Evolutionary conservation across 2,329 filamentous ascomycete genomes (phyloP).

Genomic region (Clarireedia paspali): DNA sequence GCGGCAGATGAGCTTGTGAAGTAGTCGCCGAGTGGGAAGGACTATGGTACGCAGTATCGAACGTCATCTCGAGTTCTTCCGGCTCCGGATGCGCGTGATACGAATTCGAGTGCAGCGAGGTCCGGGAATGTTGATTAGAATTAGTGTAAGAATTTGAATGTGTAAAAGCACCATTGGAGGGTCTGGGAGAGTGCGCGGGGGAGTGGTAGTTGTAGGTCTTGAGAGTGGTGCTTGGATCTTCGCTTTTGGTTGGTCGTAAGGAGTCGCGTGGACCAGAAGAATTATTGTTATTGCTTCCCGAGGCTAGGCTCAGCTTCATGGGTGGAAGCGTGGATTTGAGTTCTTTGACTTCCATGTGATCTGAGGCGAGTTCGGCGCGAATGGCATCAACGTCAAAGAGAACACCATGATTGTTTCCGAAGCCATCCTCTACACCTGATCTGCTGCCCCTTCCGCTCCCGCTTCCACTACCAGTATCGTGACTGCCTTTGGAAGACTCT

Average conservation of each 20-base stretch:
- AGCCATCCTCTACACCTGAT: constrained; percentile 21
- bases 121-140: constrained; percentile 10
- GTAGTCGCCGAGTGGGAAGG: constrained; percentile 15
- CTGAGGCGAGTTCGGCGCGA: constrained; percentile 63
- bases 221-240: constrained; percentile 32
- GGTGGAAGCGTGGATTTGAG: constrained; percentile 83
- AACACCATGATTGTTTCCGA: constrained; percentile 40
- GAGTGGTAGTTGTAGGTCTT: constrained; percentile 11
- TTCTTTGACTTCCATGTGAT: constrained; percentile 59
- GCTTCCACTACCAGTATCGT: background rate
- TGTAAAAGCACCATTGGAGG: constrained; percentile 3
- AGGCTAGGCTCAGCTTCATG: constrained; percentile 64
- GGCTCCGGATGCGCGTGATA: constrained; percentile 17
- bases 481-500: constrained; percentile 47
- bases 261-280: constrained; percentile 16
- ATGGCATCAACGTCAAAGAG: constrained; percentile 97
- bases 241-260: constrained; percentile 41
- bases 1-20: constrained; percentile 14
- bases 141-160: constrained; percentile 2
- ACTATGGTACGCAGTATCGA: constrained; percentile 50
- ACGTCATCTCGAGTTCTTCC: constrained; percentile 58
- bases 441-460: background rate
- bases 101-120: constrained; percentile 6
- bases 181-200: constrained; percentile 13
- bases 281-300: constrained; percentile 4